Evolutionary conservation across 495 filamentous ascomycete genomes (phyloP).

Genomic region (Aspergillus sparsus): DNA sequence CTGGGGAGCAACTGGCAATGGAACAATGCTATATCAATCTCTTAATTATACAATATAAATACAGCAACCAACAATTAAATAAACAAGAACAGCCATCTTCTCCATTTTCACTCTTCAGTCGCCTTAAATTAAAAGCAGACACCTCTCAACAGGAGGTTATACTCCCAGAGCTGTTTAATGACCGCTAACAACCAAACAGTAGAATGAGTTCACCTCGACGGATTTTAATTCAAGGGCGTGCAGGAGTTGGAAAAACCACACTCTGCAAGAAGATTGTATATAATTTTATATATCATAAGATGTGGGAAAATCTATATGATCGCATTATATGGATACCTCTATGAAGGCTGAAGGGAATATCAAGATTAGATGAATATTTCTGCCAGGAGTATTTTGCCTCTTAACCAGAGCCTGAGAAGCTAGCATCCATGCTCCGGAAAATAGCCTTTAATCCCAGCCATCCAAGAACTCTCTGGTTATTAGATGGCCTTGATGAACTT

Average conservation of each 20-base stretch:
- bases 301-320: conserved; percentile 37
- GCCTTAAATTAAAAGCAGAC: too few species aligned
- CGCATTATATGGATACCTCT: conserved; percentile 41
- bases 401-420: too few species aligned
- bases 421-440: too few species aligned
- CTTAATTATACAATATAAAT: too few species aligned
- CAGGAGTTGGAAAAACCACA: conserved; percentile 49
- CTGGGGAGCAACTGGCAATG: conserved; percentile 16
- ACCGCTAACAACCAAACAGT: neutral
- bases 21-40: conserved; percentile 25
- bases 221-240: conserved; percentile 45
- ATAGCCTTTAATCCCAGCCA: too few species aligned
- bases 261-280: conserved; percentile 49
- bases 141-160: too few species aligned
- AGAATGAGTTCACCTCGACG: conserved; percentile 14
- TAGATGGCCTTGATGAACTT: conserved; percentile 48
- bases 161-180: conserved; percentile 3
- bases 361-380: conserved; percentile 29
- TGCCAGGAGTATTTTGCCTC: conserved; percentile 31
- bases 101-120: too few species aligned
- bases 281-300: conserved; percentile 17
- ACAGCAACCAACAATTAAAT: too few species aligned
- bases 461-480: conserved; percentile 39
- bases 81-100: too few species aligned
- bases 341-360: conserved; percentile 27